phyloP scores from a whole-genome alignment of 164 flowering plant genomes.

The Magnolia sinica region DNA sequence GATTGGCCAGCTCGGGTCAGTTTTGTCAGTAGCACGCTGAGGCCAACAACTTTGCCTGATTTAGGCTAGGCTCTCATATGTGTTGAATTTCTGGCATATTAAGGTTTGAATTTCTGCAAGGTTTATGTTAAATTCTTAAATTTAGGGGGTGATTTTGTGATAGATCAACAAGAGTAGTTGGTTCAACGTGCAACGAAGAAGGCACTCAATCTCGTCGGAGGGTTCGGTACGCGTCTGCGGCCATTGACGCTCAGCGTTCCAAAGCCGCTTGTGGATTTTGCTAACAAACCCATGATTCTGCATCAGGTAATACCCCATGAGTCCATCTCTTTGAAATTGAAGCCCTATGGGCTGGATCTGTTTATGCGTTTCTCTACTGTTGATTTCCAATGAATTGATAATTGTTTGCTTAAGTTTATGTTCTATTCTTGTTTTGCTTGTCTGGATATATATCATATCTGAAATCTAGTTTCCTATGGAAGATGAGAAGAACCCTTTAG shows the following conservation, averaged over 20 bases:
- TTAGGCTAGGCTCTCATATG: conserved; percentile 1
- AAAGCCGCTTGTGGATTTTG: conserved; percentile 97
- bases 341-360: not conserved
- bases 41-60: not conserved
- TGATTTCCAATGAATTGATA: not conserved
- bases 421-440: not conserved
- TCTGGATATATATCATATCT: not conserved
- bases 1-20: no score
- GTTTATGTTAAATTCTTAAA: no score
- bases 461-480: not conserved
- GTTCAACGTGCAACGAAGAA: conserved; percentile 51
- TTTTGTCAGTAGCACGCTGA: no score
- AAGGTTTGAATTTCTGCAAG: not conserved
- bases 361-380: not conserved
- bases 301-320: conserved; percentile 68
- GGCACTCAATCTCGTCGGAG: conserved; percentile 99
- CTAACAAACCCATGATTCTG: conserved; percentile 97
- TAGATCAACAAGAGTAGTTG: conserved; percentile 26
- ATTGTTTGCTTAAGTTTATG: not conserved
- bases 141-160: not conserved
- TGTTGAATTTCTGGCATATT: conserved; percentile 2
- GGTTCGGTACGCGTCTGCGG: conserved; percentile 93
- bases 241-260: conserved; percentile 98
- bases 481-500: not conserved
- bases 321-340: not conserved